Percentiles rank a stretch among this genome's conserved stretches.
These are phyloP conservation scores for Thermochaetoides thermophila DNA, from an alignment of 495 filamentous ascomycete genomes.

Conservation along the genomic window DNA sequence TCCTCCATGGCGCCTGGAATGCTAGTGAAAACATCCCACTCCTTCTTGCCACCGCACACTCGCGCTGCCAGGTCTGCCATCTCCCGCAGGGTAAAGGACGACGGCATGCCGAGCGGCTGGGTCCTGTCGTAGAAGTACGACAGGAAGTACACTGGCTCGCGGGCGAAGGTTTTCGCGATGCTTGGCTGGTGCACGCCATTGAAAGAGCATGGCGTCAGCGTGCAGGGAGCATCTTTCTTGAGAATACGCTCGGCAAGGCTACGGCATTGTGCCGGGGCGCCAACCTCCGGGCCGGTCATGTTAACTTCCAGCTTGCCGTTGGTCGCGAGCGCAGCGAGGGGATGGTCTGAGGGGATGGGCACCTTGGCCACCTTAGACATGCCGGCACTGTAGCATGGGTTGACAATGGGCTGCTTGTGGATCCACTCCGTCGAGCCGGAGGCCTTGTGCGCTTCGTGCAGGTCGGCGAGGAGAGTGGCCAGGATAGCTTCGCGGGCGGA, in stretches of 20 bases:
- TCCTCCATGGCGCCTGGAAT: slow-evolving; percentile 62
- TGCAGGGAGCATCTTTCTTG: slow-evolving; percentile 70
- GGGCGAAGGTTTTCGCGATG: slow-evolving; percentile 79
- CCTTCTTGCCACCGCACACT: slow-evolving; percentile 64
- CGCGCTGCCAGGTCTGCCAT: slow-evolving; percentile 66
- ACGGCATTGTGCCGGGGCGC: slow-evolving; percentile 75
- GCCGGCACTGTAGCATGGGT: slow-evolving; percentile 80
- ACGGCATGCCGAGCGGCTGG: slow-evolving; percentile 82
- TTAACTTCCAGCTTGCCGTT: slow-evolving; percentile 53
- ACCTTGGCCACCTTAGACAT: slow-evolving; percentile 56
- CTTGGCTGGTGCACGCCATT: slow-evolving; percentile 90
- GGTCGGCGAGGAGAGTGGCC: slow-evolving; percentile 47
- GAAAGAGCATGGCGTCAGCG: slow-evolving; percentile 85
- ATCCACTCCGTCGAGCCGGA: slow-evolving; percentile 29
- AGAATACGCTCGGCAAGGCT: slow-evolving; percentile 79
- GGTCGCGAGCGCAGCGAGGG: slow-evolving; percentile 45
- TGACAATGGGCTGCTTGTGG: slow-evolving; percentile 54
- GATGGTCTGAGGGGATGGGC: slow-evolving; percentile 44
- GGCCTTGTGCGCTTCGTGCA: slow-evolving; percentile 36
- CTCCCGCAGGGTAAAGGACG: slow-evolving; percentile 80
- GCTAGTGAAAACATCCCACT: slow-evolving; percentile 64
- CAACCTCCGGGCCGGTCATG: slow-evolving; percentile 70
- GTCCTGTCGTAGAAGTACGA: slow-evolving; percentile 96
- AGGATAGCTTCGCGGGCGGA: slow-evolving; percentile 77
- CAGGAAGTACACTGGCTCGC: slow-evolving; percentile 89